phyloP scores from a whole-genome alignment of 2,329 filamentous ascomycete genomes.

The Aureobasidium sp. region DNA sequence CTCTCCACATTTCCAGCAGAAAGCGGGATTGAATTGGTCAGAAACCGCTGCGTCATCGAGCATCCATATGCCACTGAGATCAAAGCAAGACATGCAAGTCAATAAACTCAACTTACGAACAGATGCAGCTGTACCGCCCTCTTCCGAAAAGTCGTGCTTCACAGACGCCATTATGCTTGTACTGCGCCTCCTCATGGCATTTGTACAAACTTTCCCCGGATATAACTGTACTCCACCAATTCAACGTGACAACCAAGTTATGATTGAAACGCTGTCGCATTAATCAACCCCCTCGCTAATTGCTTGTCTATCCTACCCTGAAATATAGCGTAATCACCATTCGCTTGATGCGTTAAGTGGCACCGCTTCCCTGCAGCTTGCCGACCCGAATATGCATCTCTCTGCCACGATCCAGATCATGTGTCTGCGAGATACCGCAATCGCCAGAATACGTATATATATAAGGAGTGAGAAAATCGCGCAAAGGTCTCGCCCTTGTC shows the following conservation, averaged over 20 bases:
- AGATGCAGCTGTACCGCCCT: neutral
- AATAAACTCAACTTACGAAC: neutral
- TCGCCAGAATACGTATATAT: neutral
- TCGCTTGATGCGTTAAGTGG: neutral
- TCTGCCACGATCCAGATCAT: neutral
- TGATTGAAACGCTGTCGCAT: neutral
- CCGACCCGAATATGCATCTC: constrained; percentile 1
- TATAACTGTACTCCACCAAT: neutral
- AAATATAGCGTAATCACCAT: neutral
- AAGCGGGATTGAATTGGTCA: neutral
- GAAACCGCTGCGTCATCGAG: neutral
- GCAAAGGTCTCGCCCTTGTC: neutral
- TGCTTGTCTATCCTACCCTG: neutral
- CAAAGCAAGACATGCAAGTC: neutral
- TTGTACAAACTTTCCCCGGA: neutral
- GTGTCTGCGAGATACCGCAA: neutral
- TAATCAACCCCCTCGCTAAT: neutral
- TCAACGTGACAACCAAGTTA: neutral
- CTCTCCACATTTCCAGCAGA: neutral
- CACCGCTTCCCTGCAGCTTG: neutral
- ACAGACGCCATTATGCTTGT: neutral
- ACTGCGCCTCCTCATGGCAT: neutral
- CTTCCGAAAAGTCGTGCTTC: neutral
- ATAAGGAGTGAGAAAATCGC: constrained; percentile 6
- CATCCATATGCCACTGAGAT: neutral